Base-by-base conservation (phyloP, 306 rosid genomes). In the Cicer cuneatum region DNA sequence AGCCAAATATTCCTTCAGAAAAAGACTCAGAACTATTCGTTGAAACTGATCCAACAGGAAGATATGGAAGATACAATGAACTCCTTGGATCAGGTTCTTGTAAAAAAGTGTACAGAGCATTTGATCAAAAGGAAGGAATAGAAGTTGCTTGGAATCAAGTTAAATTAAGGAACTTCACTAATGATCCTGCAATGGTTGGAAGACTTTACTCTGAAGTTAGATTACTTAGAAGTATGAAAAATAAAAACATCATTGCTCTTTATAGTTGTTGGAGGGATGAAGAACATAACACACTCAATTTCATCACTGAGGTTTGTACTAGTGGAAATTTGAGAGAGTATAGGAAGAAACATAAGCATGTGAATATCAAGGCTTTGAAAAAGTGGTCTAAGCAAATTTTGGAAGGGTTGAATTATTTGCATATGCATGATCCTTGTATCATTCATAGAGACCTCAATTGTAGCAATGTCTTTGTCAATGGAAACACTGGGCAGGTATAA, bases 101-200 rank as follows among this genome's bases (percentile, higher is more conserved):
- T 59, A 93, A 93, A 41, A 93, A 84, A 60, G 98, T 93, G 48
- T 93, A 90, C 76, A 73, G 95, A 4, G 98, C 90, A 13, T 93
- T 93, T 66, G 96, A 93, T 78, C 91, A 87, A 82, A 93, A 86
- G 66, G 95, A 90, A 69, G 96, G 95, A 8, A 93, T 86, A 37
- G 98, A 93, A 18, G 95, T 93, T 35, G 96, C 98, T 4, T 93
- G 98, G 98, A 93, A 93, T 90, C 91, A 90, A 75, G 98, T 93
- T 53, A 93, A 85, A 62, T 89, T 93, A 4, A 73, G 85, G 5
- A 86, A 87, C 78, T 89, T 93, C 80, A 77, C 66, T 21, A 18
- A 83, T n/a, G 95, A 93, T 39, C 87, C 93, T 5, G 56, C 91
- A 7, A 90, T 90, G 94, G 61, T 89, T 2, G 95, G 87, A 1